Percentiles rank a stretch among this genome's conserved stretches.
Evolutionary conservation across 495 filamentous ascomycete genomes (phyloP).

Genomic region (Aspergillus sparsus): DNA sequence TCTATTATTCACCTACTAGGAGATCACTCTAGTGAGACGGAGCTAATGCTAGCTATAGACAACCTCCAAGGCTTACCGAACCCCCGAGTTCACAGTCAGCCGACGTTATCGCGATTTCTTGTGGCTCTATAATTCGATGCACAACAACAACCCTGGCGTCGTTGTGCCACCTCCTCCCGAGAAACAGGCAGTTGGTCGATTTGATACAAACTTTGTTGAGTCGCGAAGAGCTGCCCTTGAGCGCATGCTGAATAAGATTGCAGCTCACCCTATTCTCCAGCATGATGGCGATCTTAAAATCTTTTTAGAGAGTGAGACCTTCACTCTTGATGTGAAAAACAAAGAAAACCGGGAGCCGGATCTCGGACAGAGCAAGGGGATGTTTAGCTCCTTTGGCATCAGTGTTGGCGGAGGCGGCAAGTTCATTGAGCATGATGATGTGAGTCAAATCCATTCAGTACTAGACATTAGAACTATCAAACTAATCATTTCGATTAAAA

Average conservation of each 20-base stretch:
- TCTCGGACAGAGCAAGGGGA: constrained; percentile 86
- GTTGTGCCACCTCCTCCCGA: constrained; percentile 96
- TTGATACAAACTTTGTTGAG: constrained; percentile 96
- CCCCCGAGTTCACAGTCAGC: constrained; percentile 86
- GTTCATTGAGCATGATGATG: constrained; percentile 97
- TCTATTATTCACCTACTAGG: neutral
- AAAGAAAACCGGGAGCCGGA: constrained; percentile 90
- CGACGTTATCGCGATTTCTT: constrained; percentile 94
- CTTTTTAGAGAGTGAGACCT: constrained; percentile 92
- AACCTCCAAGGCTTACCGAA: constrained; percentile 91
- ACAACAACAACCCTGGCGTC: constrained; percentile 90
- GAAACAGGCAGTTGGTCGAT: constrained; percentile 95
- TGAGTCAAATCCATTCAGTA: constrained; percentile 46
- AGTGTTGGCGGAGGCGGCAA: constrained; percentile 72
- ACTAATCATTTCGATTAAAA: constrained; percentile 30
- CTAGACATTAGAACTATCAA: neutral
- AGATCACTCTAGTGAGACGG: neutral
- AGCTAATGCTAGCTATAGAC: constrained; percentile 57
- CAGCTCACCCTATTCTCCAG: constrained; percentile 85
- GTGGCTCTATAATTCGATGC: constrained; percentile 93
- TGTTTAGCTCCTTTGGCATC: constrained; percentile 83
- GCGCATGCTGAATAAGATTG: constrained; percentile 95
- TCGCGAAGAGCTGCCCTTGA: constrained; percentile 85
- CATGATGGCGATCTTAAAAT: constrained; percentile 93
- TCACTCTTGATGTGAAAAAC: constrained; percentile 96